phyloP scores from a whole-genome alignment of 371 early-diverging fungal species.

The Lichtheimia ornata region DNA sequence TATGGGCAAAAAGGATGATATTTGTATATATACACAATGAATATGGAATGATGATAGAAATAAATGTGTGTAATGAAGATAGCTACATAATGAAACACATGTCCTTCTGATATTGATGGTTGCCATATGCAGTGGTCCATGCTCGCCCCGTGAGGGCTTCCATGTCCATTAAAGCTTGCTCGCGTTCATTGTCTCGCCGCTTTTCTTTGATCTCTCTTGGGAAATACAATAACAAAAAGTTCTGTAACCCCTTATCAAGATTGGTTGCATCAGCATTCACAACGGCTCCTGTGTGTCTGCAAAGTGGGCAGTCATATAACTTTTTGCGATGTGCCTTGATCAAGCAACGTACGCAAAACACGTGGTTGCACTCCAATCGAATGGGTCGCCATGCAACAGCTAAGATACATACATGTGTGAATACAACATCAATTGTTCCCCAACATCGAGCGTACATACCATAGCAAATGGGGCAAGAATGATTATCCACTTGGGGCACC shows the following conservation, averaged over 20 bases:
- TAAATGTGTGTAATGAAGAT: no score
- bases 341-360: conserved; percentile 75
- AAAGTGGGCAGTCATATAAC: conserved; percentile 70
- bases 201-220: conserved; percentile 73
- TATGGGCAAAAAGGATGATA: neutral
- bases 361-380: conserved; percentile 67
- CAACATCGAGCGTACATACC: conserved; percentile 14
- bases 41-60: neutral
- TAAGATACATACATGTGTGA: neutral
- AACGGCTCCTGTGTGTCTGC: conserved; percentile 62
- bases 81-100: conserved; percentile 18
- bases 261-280: conserved; percentile 59
- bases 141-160: conserved; percentile 35
- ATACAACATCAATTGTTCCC: neutral
- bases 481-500: conserved; percentile 77
- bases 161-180: conserved; percentile 58
- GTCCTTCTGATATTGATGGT: neutral
- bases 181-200: conserved; percentile 60
- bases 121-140: conserved; percentile 3
- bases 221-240: conserved; percentile 71
- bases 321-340: conserved; percentile 65
- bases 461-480: conserved; percentile 43
- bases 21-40: conserved; percentile 1
- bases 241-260: conserved; percentile 62
- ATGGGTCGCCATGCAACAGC: conserved; percentile 73